These are phyloP conservation scores for Flueggea neowawraea DNA, from an alignment of 441 rosid species.

Conservation along the genomic window DNA sequence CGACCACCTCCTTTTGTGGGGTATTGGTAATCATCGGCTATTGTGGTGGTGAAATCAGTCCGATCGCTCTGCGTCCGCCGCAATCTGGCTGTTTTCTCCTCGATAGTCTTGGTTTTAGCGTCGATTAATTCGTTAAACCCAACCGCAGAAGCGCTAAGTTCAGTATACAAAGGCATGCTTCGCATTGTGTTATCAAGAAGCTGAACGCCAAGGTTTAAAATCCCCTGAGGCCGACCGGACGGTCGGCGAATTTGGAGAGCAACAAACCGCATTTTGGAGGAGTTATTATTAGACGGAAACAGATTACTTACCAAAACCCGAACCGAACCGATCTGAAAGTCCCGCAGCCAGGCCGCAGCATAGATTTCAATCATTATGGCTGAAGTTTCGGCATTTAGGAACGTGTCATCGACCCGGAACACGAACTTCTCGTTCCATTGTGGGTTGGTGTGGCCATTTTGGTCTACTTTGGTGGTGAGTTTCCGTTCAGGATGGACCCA, in stretches of 20 bases:
- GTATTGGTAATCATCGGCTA: slow-evolving; percentile 11
- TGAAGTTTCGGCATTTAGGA: slow-evolving; percentile 49
- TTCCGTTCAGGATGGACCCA: slow-evolving; percentile 39
- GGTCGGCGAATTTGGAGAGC: slow-evolving; percentile 86
- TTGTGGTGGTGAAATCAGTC: slow-evolving; percentile 39
- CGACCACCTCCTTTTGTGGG: neutral
- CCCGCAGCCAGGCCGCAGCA: slow-evolving; percentile 84
- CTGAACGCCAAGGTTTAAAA: slow-evolving; percentile 67
- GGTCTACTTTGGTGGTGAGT: slow-evolving; percentile 40
- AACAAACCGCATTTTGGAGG: slow-evolving; percentile 45
- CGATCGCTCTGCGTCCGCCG: slow-evolving; percentile 63
- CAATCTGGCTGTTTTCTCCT: slow-evolving; percentile 21
- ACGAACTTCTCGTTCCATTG: slow-evolving; percentile 66
- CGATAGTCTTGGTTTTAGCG: slow-evolving; percentile 7
- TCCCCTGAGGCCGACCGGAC: slow-evolving; percentile 86
- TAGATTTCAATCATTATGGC: slow-evolving; percentile 72
- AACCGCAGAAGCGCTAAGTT: slow-evolving; percentile 34
- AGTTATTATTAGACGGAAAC: slow-evolving; percentile 41
- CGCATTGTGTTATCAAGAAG: slow-evolving; percentile 65
- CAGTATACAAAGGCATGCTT: slow-evolving; percentile 74
- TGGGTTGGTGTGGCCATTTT: slow-evolving; percentile 37
- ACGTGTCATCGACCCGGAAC: slow-evolving; percentile 66
- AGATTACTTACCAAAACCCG: slow-evolving; percentile 59
- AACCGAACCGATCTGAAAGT: slow-evolving; percentile 69
- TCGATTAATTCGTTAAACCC: slow-evolving; percentile 21